A percentile compares a stretch with the other conserved stretches of the same genome.
Conservation (phyloP, 2,329 filamentous ascomycete species). For the Colletotrichum sp. region DNA sequence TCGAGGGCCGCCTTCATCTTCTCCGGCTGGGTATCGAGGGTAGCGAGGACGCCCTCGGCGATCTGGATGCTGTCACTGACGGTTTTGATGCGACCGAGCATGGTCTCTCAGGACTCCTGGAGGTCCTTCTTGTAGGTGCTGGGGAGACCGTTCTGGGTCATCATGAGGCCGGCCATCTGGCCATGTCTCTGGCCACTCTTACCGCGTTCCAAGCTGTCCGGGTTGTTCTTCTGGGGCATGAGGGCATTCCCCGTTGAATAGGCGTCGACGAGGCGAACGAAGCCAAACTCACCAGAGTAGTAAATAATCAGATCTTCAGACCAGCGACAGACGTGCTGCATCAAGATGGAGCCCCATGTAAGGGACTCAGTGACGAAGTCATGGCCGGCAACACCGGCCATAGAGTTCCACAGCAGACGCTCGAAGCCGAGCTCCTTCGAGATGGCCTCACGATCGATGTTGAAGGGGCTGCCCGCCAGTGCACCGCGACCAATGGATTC, state of each 20-base stretch:
- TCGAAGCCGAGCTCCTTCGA: conserved; percentile 83
- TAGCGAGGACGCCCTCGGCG: conserved; percentile 79
- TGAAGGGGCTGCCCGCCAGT: conserved; percentile 82
- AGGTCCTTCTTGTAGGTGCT: conserved; percentile 91
- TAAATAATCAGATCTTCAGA: conserved; percentile 89
- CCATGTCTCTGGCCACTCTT: conserved; percentile 71
- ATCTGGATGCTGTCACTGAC: conserved; percentile 83
- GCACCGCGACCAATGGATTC: conserved; percentile 75
- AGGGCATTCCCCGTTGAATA: conserved; percentile 79
- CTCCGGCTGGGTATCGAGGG: conserved; percentile 70
- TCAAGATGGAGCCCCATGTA: conserved; percentile 80
- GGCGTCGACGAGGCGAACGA: conserved; percentile 77
- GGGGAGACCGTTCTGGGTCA: conserved; percentile 73
- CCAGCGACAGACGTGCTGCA: conserved; percentile 81
- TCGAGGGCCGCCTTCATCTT: conserved; percentile 82
- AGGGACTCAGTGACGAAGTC: conserved; percentile 86
- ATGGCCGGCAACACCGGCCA: conserved; percentile 76
- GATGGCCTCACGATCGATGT: conserved; percentile 80
- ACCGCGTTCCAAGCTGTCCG: conserved; percentile 75
- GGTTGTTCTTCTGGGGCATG: conserved; percentile 87
- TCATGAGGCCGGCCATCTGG: conserved; percentile 81
- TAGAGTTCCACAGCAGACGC: conserved; percentile 75
- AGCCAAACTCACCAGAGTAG: conserved; percentile 76
- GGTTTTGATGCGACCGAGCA: conserved; percentile 85
- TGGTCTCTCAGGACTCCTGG: conserved; percentile 87